Evolutionary conservation across 2,329 filamentous ascomycete genomes (phyloP).

Genomic region (Microdochium nivale): DNA sequence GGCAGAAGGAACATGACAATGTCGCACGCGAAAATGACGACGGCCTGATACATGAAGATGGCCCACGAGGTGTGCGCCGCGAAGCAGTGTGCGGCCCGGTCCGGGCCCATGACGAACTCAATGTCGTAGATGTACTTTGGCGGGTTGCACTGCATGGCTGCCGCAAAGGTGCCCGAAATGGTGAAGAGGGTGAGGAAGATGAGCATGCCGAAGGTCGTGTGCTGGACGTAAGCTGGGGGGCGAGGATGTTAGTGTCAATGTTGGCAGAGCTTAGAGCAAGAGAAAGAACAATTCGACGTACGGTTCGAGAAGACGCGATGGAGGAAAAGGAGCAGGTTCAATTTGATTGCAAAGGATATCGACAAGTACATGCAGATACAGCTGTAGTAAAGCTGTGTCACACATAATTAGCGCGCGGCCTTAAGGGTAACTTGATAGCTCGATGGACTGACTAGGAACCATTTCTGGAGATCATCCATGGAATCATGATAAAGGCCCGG

Average conservation of each 20-base stretch:
- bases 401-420: not conserved
- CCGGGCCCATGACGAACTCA: constrained; percentile 4
- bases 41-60: constrained; percentile 7
- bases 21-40: constrained; percentile 3
- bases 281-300: not conserved
- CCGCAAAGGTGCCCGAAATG: constrained; percentile 3
- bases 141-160: constrained; percentile 6
- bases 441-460: constrained; percentile 3
- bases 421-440: too few relatives aligned
- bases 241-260: not conserved
- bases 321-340: constrained; percentile 3
- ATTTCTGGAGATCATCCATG: not conserved
- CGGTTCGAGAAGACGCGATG: constrained; percentile 3
- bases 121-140: constrained; percentile 7
- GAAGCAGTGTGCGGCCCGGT: constrained; percentile 4
- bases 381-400: constrained; percentile 4
- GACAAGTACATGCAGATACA: constrained; percentile 5
- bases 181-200: constrained; percentile 6
- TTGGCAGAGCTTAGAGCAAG: not conserved
- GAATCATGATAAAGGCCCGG: too few relatives aligned
- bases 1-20: constrained; percentile 5
- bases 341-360: constrained; percentile 4
- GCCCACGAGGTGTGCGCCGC: constrained; percentile 1
- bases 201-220: constrained; percentile 3
- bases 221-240: constrained; percentile 3